Base-by-base conservation (phyloP, 441 rosid species). In the Euphorbia corollata region DNA sequence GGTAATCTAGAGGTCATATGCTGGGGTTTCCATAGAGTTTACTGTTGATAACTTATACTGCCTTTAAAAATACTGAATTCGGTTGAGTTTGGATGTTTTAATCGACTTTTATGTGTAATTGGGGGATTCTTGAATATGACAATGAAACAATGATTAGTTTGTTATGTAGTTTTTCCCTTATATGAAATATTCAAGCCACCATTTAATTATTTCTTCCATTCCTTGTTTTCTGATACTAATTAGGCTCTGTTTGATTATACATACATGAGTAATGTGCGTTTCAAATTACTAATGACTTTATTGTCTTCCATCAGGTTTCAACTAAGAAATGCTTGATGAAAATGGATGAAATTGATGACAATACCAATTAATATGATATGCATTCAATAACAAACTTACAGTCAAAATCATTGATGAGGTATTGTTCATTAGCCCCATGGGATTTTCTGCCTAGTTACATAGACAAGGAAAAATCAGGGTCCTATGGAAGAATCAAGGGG, bases 401-500 rank as follows among this genome's bases (percentile, higher is more conserved):
- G 34, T 68, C 59, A 58, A 59, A 69, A 47, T 45, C 39, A 24
- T 18, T 64, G 18, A 77, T 68, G 82, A 67, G 59, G 57, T 58
- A 54, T 76, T 63, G 73, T 69, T 68, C 64, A 68, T 56, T 54
- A 77, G 18, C 67, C 62, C 36, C 75, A 68, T 60, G 61, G 58
- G 27, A 79, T 75, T 63, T 41, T 68, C 64, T 67, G 69, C 45
- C 67, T 67, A 72, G 73, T 68, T 38, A 66, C 27, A 13, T 62
- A 64, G 71, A 72, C 63, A 30, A 76, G 70, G 62, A 71, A 57
- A 65, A 57, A 20, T 48, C 59, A 47, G 47, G 73, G 63, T 48
- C 38, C 58, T 64, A 86, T 88, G 96, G 86, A 80, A 68, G 86
- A 74, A 61, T 67, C 82, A 62, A 63, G 41, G 22, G 81, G 77